Evolutionary conservation across 805 yeast genomes (phyloP).

Genomic region (Starmerella gropengiesseri): DNA sequence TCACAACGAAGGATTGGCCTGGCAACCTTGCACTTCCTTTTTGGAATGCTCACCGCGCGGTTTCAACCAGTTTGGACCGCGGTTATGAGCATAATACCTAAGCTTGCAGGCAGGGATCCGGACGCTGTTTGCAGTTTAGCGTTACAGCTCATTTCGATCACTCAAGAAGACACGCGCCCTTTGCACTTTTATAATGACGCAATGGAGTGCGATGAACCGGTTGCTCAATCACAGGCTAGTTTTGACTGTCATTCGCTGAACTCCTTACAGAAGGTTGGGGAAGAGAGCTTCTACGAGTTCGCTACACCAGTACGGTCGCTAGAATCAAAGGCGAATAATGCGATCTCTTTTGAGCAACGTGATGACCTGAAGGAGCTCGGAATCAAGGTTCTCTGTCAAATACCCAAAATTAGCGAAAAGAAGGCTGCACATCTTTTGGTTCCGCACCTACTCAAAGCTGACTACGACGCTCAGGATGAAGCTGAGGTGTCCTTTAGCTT

Average conservation of each 20-base stretch:
- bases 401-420: slow-evolving; percentile 62
- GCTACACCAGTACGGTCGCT: not conserved
- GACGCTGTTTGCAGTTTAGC: slow-evolving; percentile 48
- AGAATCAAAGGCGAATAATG: not conserved
- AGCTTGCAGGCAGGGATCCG: slow-evolving; percentile 32
- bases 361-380: slow-evolving; percentile 41
- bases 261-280: not conserved
- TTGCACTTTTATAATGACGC: not conserved
- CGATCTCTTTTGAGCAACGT: slow-evolving; percentile 8
- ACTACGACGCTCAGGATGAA: slow-evolving; percentile 23
- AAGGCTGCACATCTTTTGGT: slow-evolving; percentile 42
- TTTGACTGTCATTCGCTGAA: not conserved
- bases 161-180: not conserved
- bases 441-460: slow-evolving; percentile 39
- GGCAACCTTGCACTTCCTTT: slow-evolving; percentile 40
- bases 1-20: slow-evolving; percentile 22
- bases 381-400: slow-evolving; percentile 43
- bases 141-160: slow-evolving; percentile 24
- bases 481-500: slow-evolving; percentile 7
- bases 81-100: slow-evolving; percentile 49
- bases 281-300: not conserved
- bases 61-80: slow-evolving; percentile 84
- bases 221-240: not conserved
- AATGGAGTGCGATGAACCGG: not conserved
- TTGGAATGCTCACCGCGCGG: slow-evolving; percentile 62